Conservation (phyloP, 352 stramenopile species). For the Phytopythium litorale region DNA sequence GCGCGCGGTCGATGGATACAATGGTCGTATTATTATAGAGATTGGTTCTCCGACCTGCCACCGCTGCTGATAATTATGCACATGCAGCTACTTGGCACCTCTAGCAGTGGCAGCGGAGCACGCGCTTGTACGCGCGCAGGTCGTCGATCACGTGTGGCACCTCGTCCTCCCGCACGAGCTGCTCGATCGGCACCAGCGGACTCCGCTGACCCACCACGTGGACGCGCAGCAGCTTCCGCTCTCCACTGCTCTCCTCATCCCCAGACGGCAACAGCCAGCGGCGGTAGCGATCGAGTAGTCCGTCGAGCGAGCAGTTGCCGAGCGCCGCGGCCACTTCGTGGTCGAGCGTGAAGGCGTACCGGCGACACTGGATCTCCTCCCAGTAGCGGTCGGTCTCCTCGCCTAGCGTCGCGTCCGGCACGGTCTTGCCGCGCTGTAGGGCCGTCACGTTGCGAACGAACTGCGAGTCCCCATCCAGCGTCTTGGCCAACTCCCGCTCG, state of each 20-base stretch:
- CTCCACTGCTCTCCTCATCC: constrained; percentile 4
- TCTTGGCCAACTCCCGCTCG: constrained; percentile 20
- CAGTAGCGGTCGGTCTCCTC: constrained; percentile 69
- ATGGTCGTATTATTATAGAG: background rate
- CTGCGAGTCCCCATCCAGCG: background rate
- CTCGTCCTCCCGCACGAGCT: constrained; percentile 41
- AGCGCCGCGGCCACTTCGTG: constrained; percentile 37
- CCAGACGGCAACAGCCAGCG: constrained; percentile 38
- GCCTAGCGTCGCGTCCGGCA: constrained; percentile 42
- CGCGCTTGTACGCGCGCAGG: constrained; percentile 53
- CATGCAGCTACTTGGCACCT: background rate
- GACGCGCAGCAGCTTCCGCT: constrained; percentile 40
- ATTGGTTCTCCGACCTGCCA: background rate
- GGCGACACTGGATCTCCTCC: constrained; percentile 64
- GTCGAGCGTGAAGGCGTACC: constrained; percentile 63
- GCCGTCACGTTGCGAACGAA: constrained; percentile 51
- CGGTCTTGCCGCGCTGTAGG: constrained; percentile 37
- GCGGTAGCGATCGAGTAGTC: constrained; percentile 40
- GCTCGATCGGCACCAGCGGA: constrained; percentile 55
- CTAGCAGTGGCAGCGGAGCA: constrained; percentile 50
- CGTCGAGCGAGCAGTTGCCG: constrained; percentile 31
- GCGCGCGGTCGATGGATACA: background rate
- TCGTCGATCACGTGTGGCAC: constrained; percentile 56
- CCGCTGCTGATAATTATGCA: background rate
- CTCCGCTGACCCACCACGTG: constrained; percentile 71